Evolutionary conservation across 2,329 filamentous ascomycete species (phyloP).

Genomic region (Claviceps fusiformis): DNA sequence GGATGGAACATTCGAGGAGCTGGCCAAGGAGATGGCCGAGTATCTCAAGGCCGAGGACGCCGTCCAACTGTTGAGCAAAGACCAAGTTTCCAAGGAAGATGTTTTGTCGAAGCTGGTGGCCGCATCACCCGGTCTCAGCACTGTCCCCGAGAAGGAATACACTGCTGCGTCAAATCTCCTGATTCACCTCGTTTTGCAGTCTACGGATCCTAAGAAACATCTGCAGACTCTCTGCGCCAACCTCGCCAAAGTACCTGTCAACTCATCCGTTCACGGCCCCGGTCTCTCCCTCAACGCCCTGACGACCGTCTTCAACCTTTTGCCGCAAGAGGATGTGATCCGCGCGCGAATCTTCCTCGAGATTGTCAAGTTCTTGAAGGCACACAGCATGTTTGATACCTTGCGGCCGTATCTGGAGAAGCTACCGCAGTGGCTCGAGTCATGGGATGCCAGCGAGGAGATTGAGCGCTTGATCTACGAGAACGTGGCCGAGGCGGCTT

Average conservation of each 20-base stretch:
- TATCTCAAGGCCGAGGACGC: slow-evolving; percentile 79
- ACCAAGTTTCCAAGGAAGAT: slow-evolving; percentile 59
- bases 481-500: slow-evolving; percentile 67
- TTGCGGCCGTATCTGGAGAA: slow-evolving; percentile 73
- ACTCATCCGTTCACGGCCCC: slow-evolving; percentile 72
- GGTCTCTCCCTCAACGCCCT: slow-evolving; percentile 81
- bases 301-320: slow-evolving; percentile 92
- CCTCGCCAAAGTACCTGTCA: slow-evolving; percentile 73
- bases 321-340: slow-evolving; percentile 60
- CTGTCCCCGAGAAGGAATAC: slow-evolving; percentile 90
- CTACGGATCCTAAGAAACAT: slow-evolving; percentile 71
- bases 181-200: slow-evolving; percentile 81
- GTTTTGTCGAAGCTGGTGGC: slow-evolving; percentile 80
- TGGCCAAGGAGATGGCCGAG: slow-evolving; percentile 85
- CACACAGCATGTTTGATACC: slow-evolving; percentile 64
- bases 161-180: slow-evolving; percentile 94
- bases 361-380: slow-evolving; percentile 71
- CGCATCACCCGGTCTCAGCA: slow-evolving; percentile 63
- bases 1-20: slow-evolving; percentile 87
- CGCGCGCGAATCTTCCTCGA: slow-evolving; percentile 85
- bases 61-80: slow-evolving; percentile 58
- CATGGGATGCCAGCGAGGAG: slow-evolving; percentile 73
- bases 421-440: slow-evolving; percentile 66
- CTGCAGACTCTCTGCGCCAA: slow-evolving; percentile 81
- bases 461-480: slow-evolving; percentile 76